Conservation (phyloP, 2,329 filamentous ascomycete genomes). For the Colletotrichum tropicale region DNA sequence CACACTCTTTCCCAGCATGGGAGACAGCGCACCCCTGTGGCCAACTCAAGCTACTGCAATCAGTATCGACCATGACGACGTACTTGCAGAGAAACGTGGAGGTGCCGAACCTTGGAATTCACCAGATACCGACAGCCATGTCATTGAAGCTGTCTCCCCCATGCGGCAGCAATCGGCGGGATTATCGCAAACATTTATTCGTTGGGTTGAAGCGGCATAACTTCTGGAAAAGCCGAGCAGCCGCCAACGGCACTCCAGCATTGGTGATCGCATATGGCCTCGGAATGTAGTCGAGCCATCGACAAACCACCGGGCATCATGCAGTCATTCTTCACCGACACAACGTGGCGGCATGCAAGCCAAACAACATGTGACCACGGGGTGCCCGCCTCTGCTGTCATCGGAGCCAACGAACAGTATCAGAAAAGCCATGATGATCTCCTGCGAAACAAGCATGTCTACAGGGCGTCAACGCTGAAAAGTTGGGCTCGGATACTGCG, state of each 20-base stretch:
- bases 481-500: background rate
- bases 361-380: background rate
- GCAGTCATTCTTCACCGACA: slow-evolving; percentile 15
- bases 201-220: slow-evolving; percentile 7
- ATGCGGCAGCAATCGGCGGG: background rate
- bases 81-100: background rate
- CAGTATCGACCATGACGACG: background rate
- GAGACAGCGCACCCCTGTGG: background rate
- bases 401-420: background rate
- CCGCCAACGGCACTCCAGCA: background rate
- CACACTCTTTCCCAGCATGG: background rate
- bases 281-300: background rate
- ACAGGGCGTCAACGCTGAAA: background rate
- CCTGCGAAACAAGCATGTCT: background rate
- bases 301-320: background rate
- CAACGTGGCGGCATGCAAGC: background rate
- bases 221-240: background rate
- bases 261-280: background rate
- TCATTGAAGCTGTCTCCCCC: background rate
- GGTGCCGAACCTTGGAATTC: background rate
- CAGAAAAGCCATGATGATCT: background rate
- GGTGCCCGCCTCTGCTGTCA: background rate
- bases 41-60: background rate
- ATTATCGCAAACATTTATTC: background rate
- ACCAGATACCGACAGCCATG: background rate